Percentiles rank a stretch among this genome's conserved stretches.
Evolutionary conservation across 2,329 filamentous ascomycete species (phyloP).

Genomic region (Ceratocystis papillata): DNA sequence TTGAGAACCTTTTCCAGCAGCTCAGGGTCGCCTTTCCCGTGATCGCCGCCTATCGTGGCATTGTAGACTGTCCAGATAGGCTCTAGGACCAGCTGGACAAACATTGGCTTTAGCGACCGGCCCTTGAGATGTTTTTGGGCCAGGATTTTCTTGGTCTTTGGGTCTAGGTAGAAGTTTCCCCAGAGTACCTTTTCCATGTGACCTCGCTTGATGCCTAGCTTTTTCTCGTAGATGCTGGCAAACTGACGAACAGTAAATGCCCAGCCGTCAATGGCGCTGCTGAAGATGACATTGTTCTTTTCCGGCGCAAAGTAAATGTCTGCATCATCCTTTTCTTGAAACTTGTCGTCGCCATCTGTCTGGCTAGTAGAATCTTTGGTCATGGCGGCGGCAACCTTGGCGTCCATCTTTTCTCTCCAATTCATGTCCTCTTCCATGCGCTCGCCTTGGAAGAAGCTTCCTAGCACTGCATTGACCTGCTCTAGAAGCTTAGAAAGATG

Average conservation of each 20-base stretch:
- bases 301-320: conserved; percentile 97
- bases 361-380: conserved; percentile 44
- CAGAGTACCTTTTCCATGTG: conserved; percentile 87
- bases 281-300: conserved; percentile 98
- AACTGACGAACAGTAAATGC: conserved; percentile 95
- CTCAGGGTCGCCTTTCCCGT: conserved; percentile 68
- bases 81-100: conserved; percentile 90
- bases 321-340: conserved; percentile 87
- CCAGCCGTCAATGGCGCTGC: conserved; percentile 97
- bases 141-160: conserved; percentile 90
- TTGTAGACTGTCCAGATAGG: conserved; percentile 94
- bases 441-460: conserved; percentile 95
- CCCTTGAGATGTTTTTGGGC: conserved; percentile 88
- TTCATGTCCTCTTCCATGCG: conserved; percentile 96
- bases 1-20: conserved; percentile 92
- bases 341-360: conserved; percentile 50
- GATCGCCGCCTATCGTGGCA: conserved; percentile 72
- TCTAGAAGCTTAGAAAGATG: conserved; percentile 84
- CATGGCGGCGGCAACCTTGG: conserved; percentile 61
- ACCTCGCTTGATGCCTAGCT: conserved; percentile 83
- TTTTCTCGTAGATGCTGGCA: conserved; percentile 86
- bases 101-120: conserved; percentile 84
- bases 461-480: conserved; percentile 93
- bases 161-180: conserved; percentile 93
- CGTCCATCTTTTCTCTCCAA: conserved; percentile 89